phyloP scores from a whole-genome alignment of 192 early-diverging fungal genomes.

The Chytriomyces hyalinus region DNA sequence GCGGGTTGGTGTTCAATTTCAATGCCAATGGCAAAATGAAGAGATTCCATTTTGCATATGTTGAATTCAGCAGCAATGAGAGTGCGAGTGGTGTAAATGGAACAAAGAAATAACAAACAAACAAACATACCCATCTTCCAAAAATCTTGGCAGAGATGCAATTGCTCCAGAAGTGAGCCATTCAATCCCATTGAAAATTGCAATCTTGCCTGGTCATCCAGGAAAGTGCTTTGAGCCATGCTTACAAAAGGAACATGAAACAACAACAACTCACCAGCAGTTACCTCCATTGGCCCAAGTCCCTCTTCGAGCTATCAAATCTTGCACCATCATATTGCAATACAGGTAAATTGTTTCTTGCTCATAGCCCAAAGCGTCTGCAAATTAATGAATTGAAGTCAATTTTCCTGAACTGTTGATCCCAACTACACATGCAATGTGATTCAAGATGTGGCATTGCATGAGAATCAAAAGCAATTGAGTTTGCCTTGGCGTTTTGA shows the following conservation, averaged over 20 bases:
- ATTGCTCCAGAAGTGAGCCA: slow-evolving; percentile 71
- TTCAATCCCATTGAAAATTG: slow-evolving; percentile 76
- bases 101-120: too few relatives aligned
- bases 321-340: slow-evolving; percentile 77
- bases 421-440: slow-evolving; percentile 74
- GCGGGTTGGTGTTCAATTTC: too few relatives aligned
- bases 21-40: too few relatives aligned
- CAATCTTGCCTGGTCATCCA: slow-evolving; percentile 52
- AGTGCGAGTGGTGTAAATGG: too few relatives aligned
- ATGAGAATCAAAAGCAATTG: slow-evolving; percentile 38
- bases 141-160: slow-evolving; percentile 66
- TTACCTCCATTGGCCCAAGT: slow-evolving; percentile 73
- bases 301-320: slow-evolving; percentile 71
- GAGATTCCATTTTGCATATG: too few relatives aligned
- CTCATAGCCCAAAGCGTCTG: slow-evolving; percentile 58
- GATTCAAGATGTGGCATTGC: slow-evolving; percentile 37
- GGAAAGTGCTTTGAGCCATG: background rate
- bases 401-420: slow-evolving; percentile 76
- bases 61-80: too few relatives aligned
- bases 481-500: slow-evolving; percentile 35
- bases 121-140: slow-evolving; percentile 58
- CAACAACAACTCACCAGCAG: slow-evolving; percentile 55
- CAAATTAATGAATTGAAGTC: slow-evolving; percentile 67
- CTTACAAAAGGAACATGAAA: background rate
- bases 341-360: slow-evolving; percentile 74